Evolutionary conservation across 306 rosid species (phyloP).

Genomic region (Fragaria iinumae): DNA sequence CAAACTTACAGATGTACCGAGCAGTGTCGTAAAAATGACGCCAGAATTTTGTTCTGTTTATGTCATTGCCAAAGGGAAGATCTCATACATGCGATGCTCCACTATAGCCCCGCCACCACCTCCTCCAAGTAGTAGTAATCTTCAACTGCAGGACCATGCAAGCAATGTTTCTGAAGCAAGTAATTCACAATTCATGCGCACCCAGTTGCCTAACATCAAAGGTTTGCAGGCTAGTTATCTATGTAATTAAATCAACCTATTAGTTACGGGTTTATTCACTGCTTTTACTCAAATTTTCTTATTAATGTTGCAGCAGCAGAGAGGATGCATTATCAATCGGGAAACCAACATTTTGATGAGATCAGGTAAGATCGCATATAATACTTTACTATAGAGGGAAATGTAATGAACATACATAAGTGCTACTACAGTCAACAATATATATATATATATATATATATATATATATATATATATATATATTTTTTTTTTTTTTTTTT

Average conservation of each 20-base stretch:
- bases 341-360: conserved; percentile 4
- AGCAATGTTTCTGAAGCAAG: conserved; percentile 13
- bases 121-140: neutral
- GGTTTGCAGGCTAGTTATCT: neutral
- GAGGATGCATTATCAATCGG: conserved; percentile 8
- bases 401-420: neutral
- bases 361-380: conserved; percentile 35
- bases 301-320: conserved; percentile 32
- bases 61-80: conserved; percentile 69
- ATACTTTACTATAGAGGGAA: too few relatives aligned
- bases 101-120: conserved; percentile 20
- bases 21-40: conserved; percentile 57
- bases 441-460: too few relatives aligned
- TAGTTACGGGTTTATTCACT: neutral
- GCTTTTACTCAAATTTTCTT: neutral
- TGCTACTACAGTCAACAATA: neutral
- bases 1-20: conserved; percentile 59
- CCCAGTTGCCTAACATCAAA: neutral
- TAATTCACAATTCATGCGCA: neutral
- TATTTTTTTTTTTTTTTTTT: too few relatives aligned
- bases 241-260: neutral
- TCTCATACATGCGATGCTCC: conserved; percentile 36
- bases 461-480: too few relatives aligned
- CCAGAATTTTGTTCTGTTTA: conserved; percentile 84
- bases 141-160: conserved; percentile 20